Conservation (phyloP, 305 asterid species). For the Fraxinus greggii region DNA sequence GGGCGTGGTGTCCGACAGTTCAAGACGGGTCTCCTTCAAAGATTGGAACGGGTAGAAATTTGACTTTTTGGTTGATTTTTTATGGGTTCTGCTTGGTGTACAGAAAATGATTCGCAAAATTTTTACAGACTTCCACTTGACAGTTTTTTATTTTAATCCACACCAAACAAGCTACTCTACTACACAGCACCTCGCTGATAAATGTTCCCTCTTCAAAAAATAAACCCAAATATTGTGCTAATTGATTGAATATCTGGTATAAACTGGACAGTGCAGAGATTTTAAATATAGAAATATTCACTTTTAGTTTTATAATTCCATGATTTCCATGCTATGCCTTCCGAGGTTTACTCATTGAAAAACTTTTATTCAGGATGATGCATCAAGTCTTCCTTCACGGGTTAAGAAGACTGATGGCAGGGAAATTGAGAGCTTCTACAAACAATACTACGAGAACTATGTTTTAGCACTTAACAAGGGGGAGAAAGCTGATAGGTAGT, state of each 20-base stretch:
- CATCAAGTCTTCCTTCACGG: constrained; percentile 76
- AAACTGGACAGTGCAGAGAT: constrained; percentile 7
- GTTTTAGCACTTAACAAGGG: constrained; percentile 91
- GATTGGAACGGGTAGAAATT: constrained; percentile 72
- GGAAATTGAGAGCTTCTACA: constrained; percentile 97
- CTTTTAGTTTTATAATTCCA: not conserved
- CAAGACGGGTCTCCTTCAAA: constrained; percentile 90
- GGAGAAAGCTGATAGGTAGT: constrained; percentile 90
- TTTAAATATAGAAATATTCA: not conserved
- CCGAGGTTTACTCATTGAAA: constrained; percentile 1
- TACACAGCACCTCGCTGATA: not conserved
- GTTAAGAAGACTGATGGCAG: constrained; percentile 94
- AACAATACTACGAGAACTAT: constrained; percentile 93
- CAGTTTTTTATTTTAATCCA: not conserved
- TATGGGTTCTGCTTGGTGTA: not conserved
- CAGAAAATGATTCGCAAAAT: not conserved
- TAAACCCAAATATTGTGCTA: not conserved
- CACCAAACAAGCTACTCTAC: too few species aligned
- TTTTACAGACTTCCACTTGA: not conserved
- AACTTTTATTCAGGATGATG: constrained; percentile 66
- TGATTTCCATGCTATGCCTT: not conserved
- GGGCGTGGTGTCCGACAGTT: constrained; percentile 99
- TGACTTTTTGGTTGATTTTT: not conserved
- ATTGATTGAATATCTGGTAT: constrained; percentile 4
- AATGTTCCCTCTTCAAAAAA: not conserved